Base-by-base conservation (phyloP, 345 rosid genomes). In the Populus nigra region DNA sequence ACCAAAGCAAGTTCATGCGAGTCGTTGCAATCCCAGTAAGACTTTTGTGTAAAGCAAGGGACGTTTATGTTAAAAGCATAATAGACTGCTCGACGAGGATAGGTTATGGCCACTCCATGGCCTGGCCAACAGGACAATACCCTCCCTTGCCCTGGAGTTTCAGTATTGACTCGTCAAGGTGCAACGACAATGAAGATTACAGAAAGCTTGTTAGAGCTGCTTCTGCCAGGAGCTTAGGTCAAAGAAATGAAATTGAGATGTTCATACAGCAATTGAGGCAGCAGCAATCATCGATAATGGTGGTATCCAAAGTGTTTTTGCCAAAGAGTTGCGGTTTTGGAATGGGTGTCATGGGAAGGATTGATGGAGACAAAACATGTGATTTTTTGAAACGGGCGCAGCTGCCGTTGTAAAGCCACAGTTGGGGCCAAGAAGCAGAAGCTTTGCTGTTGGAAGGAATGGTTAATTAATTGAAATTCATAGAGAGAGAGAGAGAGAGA, bases 131-230 rank as follows among this genome's bases (percentile, higher is more conserved):
- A 0, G 82, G 86, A 1, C 74, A 77, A 5, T 49, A 9, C 78
- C 57, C 73, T 11, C 41, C 83, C 45, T 76, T 89, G 77, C 94
- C 92, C 0, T 84, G 91, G 85, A 93, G 96, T 82, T 83, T 83
- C 53, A 93, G 94, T 77, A 78, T 72, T 17, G 72, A 81, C 27
- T 81, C 91, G 5, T 62, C 82, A 8, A 76, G 86, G 43, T 72
- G 86, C 2, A 77, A 50, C 0, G 78, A 72, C 25, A 69, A n/a
- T 8, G 98, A 93, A 8, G 98, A 93, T 77, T 89, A 84, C 68
- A 77, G 85, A 35, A 93, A 91, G 84, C 91, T 90, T 8, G 73
- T 88, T 15, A 85, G 94, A 80, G 94, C 94, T 11, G 94, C 94
- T 0, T 88, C 92, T 0, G 91, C 82, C 0, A 81, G 94, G 75